phyloP scores from a whole-genome alignment of 2,329 filamentous ascomycete species.

The Neonectria punicea region DNA sequence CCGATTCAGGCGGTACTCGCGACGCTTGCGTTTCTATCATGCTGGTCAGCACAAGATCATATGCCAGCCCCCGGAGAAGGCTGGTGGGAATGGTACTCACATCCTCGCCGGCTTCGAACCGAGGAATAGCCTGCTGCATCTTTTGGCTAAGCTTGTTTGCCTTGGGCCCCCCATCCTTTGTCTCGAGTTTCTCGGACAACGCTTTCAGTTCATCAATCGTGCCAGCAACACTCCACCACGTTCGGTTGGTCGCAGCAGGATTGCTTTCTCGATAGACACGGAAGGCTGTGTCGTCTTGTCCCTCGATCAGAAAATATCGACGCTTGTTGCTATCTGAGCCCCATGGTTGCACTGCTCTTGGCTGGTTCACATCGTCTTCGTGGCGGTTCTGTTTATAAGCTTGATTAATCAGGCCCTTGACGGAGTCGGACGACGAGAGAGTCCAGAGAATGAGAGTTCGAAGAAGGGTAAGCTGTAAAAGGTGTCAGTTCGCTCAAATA shows the following conservation, averaged over 20 bases:
- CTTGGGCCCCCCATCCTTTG: slow-evolving; percentile 81
- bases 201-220: slow-evolving; percentile 85
- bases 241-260: slow-evolving; percentile 76
- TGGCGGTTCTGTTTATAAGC: slow-evolving; percentile 90
- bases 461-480: slow-evolving; percentile 78
- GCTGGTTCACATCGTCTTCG: slow-evolving; percentile 82
- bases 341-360: slow-evolving; percentile 90
- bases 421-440: slow-evolving; percentile 84
- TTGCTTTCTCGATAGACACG: slow-evolving; percentile 95
- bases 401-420: slow-evolving; percentile 84
- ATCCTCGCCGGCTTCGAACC: slow-evolving; percentile 94
- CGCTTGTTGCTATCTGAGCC: slow-evolving; percentile 90
- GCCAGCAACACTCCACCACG: slow-evolving; percentile 94
- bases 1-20: slow-evolving; percentile 88
- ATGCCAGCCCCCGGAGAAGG: neutral
- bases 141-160: slow-evolving; percentile 81
- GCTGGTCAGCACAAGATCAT: slow-evolving; percentile 29
- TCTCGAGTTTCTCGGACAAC: slow-evolving; percentile 80
- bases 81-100: slow-evolving; percentile 58
- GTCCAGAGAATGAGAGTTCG: slow-evolving; percentile 89
- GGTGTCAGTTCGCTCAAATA: slow-evolving; percentile 21
- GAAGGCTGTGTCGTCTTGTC: slow-evolving; percentile 92
- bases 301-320: slow-evolving; percentile 93
- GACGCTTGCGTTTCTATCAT: slow-evolving; percentile 84
- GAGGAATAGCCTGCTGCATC: slow-evolving; percentile 82